Evolutionary conservation across 305 asterid species (phyloP), one percentile per base, ranked within the genome.

Genomic region (Fraxinus greggii): DNA sequence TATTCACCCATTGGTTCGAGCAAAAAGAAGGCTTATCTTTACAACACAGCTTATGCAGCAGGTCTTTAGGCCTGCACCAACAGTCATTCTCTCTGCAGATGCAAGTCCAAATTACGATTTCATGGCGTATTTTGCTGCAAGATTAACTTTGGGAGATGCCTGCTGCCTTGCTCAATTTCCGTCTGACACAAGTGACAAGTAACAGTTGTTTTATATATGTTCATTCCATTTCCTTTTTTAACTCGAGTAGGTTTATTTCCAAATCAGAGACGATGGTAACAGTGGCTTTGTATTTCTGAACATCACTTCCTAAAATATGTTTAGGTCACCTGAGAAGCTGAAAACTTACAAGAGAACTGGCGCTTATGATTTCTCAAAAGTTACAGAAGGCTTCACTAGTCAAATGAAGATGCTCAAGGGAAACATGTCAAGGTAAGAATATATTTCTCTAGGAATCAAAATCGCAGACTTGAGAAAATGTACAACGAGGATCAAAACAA

Each of bases 11-110:
- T 78, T 69, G 29, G 61, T 84, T 87, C 87, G 79, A 81, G 91
- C 94, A 78, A 93, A 92, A 85, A 92, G 89, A 83, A 88, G 97
- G 82, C 97, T 92, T 80, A 75, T 72, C 77, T 42, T 76, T 69
- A 85, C 97, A 35, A 89, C 97, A 63, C 90, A 89, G 86, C 91
- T 92, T 63, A 83, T 89, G 92, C 94, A 92, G 88, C 92, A 87
- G 88, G 83, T 93, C 83, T 86, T 93, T 83, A 85, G 80, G 80
- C 94, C 97, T 78, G 78, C 90, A 77, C 89, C 91, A n/a, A 83
- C 88, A 79, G 86, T 13, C 79, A 76, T 89, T 87, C 88, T 92
- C 79, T 80, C 85, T 13, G 89, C 89, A 82, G 93, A 89, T 85
- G 90, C 88, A 79, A 79, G 81, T 75, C 82, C 88, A 74, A 85